phyloP scores from a whole-genome alignment of 139 green algal species.

The Nannochloris sp. region DNA sequence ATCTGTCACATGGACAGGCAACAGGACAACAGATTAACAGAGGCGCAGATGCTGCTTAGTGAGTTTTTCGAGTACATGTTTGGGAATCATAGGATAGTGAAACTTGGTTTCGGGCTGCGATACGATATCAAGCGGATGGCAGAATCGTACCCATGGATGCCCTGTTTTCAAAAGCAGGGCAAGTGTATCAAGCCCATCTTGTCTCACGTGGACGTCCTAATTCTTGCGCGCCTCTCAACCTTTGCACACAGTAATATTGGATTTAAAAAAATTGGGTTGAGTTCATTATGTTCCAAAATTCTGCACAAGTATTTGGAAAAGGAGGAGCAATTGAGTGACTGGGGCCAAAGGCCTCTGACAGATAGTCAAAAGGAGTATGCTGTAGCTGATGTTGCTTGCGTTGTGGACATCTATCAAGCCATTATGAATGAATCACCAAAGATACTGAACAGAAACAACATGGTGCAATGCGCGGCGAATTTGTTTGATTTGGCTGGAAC shows the following conservation, averaged over 20 bases:
- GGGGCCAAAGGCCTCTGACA: slow-evolving; percentile 20
- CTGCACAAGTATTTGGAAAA: slow-evolving; percentile 26
- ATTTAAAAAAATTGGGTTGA: slow-evolving; percentile 18
- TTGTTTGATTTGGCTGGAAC: background rate
- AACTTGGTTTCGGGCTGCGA: slow-evolving; percentile 22
- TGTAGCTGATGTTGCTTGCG: slow-evolving; percentile 16
- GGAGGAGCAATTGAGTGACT: slow-evolving; percentile 25
- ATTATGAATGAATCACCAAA: background rate
- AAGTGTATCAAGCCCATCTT: slow-evolving; percentile 2
- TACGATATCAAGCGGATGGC: slow-evolving; percentile 18
- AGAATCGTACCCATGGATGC: slow-evolving; percentile 26
- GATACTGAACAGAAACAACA: background rate
- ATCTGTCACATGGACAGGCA: slow-evolving; percentile 4
- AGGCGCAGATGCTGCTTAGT: slow-evolving; percentile 9
- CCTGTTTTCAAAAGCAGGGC: slow-evolving; percentile 15
- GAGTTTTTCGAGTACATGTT: slow-evolving; percentile 9
- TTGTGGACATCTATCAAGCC: slow-evolving; percentile 20
- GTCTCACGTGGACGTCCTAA: slow-evolving; percentile 22
- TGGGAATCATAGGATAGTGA: slow-evolving; percentile 14
- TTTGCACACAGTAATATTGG: background rate
- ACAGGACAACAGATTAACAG: background rate
- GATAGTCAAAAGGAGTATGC: slow-evolving; percentile 22
- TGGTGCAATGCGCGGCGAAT: slow-evolving; percentile 2
- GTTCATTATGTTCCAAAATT: slow-evolving; percentile 4
- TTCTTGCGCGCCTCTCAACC: slow-evolving; percentile 6